Base-by-base conservation (phyloP, 176 grass and related monocot species). In the Paspalum notatum region DNA sequence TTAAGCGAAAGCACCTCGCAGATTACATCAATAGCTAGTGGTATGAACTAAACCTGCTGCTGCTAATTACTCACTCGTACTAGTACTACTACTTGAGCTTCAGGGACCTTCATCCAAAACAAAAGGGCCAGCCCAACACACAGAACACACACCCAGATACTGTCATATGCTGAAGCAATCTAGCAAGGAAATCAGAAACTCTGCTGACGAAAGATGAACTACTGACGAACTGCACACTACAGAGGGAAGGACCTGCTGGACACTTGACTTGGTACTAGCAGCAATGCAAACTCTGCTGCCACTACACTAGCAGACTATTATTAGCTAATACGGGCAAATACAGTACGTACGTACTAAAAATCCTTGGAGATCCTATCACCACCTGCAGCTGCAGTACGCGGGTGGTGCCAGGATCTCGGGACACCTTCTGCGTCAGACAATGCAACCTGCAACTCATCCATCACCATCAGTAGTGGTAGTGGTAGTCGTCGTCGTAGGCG, bases 391-490 rank as follows among this genome's bases (percentile, higher is more conserved):
- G 24, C 5, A 61, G 6, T 11, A 83, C 78, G 37, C 87, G 64
- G 93, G 90, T 97, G 90, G 90, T 93, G 71, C 80, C 60, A 97
- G 90, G 93, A 97, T 97, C 93, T 93, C 88, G 59, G 71, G 79
- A 71, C 68, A 32, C 32, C 32, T 45, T 0, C 44, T 2, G 8
- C 7, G 4, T 8, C 7, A 43, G 42, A 43, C 7, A 1, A 43
- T 4, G 6, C 8, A 8, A n/a, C n/a, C n/a, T n/a, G n/a, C 42
- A 5, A 43, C 42, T 8, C 5, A n/a, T 5, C 6, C 42, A 5
- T 42, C 40, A 42, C 40, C 40, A 43, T 45, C 58, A 83, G 69
- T 80, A 84, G 69, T 80, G 77, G 81, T 79, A 74, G 60, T 88
- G 41, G 81, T 84, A 68, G 7, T 84, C 62, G 66, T 68, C 5